Base-by-base conservation (phyloP, 2,329 filamentous ascomycete genomes). In the Cadophora gregata region DNA sequence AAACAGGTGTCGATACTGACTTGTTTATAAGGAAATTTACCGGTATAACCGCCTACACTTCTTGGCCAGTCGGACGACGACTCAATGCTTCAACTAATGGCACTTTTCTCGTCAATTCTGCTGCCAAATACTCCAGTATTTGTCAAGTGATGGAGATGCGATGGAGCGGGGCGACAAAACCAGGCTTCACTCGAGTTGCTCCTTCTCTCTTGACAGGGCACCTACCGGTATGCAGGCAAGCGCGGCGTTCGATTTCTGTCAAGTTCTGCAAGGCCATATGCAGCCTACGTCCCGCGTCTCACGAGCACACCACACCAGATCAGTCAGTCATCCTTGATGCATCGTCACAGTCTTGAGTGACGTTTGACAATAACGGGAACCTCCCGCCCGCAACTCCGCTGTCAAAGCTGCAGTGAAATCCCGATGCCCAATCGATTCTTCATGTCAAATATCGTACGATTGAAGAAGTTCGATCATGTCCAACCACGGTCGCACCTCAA, bases 391-490 rank as follows among this genome's bases (percentile, higher is more conserved):
- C 61, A 33, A 25, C 50, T 56, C 61, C 61, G 62, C 51, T 64
- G 62, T 64, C 60, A 66, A 59, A 64, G 29, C 42, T 64, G 53
- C 62, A 64, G 62, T 64, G 45, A 9, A 5, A 64, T 42, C n/a
- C 25, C 4, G 29, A 50, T 24, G 21, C 27, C 58, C 8, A 60
- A 47, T 47, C n/a, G 33, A 42, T 24, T 12, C n/a, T 58, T 58
- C 10, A 31, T n/a, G n/a, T 36, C 16, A 21, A 25, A 38, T 19
- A 58, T 58, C 55, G 55, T 58, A 58, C 55, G 55, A 58, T 42
- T 58, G 27, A 31, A 58, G 21, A 21, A 36, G 33, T 33, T 58
- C 21, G 33, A 42, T 38, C 55, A 38, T 27, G 27, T 25, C 55
- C 55, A 42, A 58, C 55, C 55, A 42, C 21, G 31, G 55, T 58